Evolutionary conservation across 495 filamentous ascomycete genomes (phyloP), one percentile per base, ranked within the genome.

Genomic region (Achaetomiella virescens): DNA sequence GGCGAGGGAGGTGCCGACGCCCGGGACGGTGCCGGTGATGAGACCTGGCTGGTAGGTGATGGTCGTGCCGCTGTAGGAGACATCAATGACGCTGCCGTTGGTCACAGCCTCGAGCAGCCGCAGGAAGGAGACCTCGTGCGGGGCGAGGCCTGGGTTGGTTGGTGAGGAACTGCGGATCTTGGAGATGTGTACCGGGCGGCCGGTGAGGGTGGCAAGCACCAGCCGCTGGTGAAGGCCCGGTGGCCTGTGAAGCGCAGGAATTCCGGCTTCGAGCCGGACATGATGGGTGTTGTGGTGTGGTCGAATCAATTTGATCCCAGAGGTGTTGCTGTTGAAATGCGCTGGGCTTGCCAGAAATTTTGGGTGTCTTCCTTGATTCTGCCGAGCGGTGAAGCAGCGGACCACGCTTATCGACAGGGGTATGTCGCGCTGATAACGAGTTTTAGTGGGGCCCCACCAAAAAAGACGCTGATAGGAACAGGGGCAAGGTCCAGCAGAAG

Each of bases 51-150:
- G 84, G 74, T 93, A 97, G 33, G 90, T 84, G 42, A 97, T 77
- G 14, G 88, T 89, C 0, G 93, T 97, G 60, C 95, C 93, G 10
- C 89, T 96, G 71, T 95, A 89, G 15, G 90, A 93, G 61, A 99
- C 95, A 66, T 96, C 89, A 75, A 97, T 88, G 56, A 83, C 79
- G 29, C 89, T 87, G 75, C 95, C 95, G 81, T 99, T 99, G 66
- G 95, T 97, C 62, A 99, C 78, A 50, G 87, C 77, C 68, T 97
- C 93, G 61, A 99, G 84, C 8, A 99, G 86, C 48, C 95, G 93
- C 17, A 99, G 80, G 73, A 99, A 89, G 33, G 92, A 96, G 65
- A 97, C 84, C 75, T 99, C 95, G 75, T 95, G 87, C 45, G 89
- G 84, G 48, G 88, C 83, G 43, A 99, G 87, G 61, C 95, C 95